Evolutionary conservation across 768 basidiomycete genomes (phyloP).

Genomic region (Phaeotremella skinneri): DNA sequence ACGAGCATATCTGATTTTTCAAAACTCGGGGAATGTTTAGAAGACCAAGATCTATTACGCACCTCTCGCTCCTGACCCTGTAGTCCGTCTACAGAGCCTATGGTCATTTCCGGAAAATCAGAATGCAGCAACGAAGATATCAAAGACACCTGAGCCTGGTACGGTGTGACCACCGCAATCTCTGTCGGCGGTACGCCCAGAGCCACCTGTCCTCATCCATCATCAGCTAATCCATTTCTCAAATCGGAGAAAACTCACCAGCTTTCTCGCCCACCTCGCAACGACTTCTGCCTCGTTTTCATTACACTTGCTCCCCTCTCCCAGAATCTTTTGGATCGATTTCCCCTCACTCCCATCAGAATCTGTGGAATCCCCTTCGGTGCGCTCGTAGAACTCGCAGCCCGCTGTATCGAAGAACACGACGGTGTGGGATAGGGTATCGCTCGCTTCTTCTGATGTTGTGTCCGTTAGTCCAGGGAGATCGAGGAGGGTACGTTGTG

Average conservation of each 20-base stretch:
- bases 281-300: slow-evolving; percentile 92
- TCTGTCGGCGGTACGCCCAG: slow-evolving; percentile 66
- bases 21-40: too few species aligned
- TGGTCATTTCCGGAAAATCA: slow-evolving; percentile 63
- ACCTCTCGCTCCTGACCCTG: slow-evolving; percentile 75
- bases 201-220: slow-evolving; percentile 55
- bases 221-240: background rate
- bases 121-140: slow-evolving; percentile 74
- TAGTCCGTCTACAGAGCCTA: slow-evolving; percentile 94
- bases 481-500: slow-evolving; percentile 68
- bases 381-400: slow-evolving; percentile 85
- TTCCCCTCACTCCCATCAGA: slow-evolving; percentile 9
- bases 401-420: slow-evolving; percentile 94
- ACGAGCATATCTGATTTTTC: background rate
- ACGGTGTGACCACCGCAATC: slow-evolving; percentile 87
- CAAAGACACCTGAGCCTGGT: slow-evolving; percentile 90
- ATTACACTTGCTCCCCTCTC: slow-evolving; percentile 87
- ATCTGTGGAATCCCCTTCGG: slow-evolving; percentile 60
- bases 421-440: slow-evolving; percentile 70
- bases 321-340: slow-evolving; percentile 50
- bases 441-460: slow-evolving; percentile 63
- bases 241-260: slow-evolving; percentile 58
- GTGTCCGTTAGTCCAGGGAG: slow-evolving; percentile 59
- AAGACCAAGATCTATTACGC: slow-evolving; percentile 3
- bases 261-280: slow-evolving; percentile 71